Percentiles rank a stretch among this genome's conserved stretches.
These are phyloP conservation scores for Aspergillus novofumigatus DNA, from an alignment of 2,329 filamentous ascomycete species.

Conservation along the genomic window DNA sequence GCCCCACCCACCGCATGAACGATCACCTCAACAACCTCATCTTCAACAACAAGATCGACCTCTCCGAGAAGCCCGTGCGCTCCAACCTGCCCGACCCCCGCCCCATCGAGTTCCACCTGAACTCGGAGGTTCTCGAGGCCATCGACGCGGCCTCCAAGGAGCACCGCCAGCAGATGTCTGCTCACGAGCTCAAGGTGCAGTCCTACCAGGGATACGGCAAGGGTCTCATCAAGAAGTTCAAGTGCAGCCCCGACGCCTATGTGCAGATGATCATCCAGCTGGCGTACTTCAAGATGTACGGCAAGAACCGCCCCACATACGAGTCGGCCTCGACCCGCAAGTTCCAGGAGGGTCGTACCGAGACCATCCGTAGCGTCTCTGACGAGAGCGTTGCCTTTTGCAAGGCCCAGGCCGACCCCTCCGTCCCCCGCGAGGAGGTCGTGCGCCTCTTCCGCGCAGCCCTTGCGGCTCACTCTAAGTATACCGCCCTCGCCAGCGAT, in stretches of 20 bases:
- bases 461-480: slow-evolving; percentile 76
- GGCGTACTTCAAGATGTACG: slow-evolving; percentile 98
- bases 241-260: slow-evolving; percentile 94
- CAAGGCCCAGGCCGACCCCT: slow-evolving; percentile 72
- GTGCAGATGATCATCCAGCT: slow-evolving; percentile 99
- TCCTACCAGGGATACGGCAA: slow-evolving; percentile 98
- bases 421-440: slow-evolving; percentile 59
- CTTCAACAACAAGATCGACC: slow-evolving; percentile 90
- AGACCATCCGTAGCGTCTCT: slow-evolving; percentile 88
- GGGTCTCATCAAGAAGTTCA: slow-evolving; percentile 98
- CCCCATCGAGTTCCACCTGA: slow-evolving; percentile 73
- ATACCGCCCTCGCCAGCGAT: slow-evolving; percentile 83
- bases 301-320: slow-evolving; percentile 95
- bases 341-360: slow-evolving; percentile 94
- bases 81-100: slow-evolving; percentile 79
- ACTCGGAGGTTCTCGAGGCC: slow-evolving; percentile 67
- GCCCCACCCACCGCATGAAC: slow-evolving; percentile 91
- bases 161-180: slow-evolving; percentile 74
- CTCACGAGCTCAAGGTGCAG: slow-evolving; percentile 89
- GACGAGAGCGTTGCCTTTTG: slow-evolving; percentile 91
- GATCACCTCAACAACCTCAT: slow-evolving; percentile 91
- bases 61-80: slow-evolving; percentile 71
- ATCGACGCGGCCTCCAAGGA: slow-evolving; percentile 74
- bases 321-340: slow-evolving; percentile 92
- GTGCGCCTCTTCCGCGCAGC: slow-evolving; percentile 77